A percentile compares a stretch with the other conserved stretches of the same genome.
Evolutionary conservation across 176 grass and related monocot genomes (phyloP).

Genomic region (Triticum turgidum): DNA sequence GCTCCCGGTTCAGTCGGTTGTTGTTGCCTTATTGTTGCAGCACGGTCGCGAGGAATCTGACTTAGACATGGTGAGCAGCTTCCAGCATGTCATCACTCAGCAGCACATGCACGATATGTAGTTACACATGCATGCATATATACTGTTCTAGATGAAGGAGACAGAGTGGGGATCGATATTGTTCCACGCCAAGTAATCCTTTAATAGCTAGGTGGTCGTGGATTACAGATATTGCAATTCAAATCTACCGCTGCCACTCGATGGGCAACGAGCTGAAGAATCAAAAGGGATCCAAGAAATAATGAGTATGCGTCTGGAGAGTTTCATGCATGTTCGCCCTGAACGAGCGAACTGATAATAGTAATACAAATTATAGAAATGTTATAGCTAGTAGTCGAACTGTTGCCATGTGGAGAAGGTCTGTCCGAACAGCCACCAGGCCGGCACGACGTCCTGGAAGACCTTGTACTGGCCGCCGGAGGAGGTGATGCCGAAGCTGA

Average conservation of each 20-base stretch:
- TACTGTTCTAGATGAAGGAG: neutral
- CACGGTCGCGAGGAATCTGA: too few relatives aligned
- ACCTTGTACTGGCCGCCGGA: constrained; percentile 33
- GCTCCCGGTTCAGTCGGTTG: too few relatives aligned
- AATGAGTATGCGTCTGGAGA: neutral
- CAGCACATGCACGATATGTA: too few relatives aligned
- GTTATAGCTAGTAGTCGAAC: constrained; percentile 34
- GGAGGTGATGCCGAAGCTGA: constrained; percentile 50
- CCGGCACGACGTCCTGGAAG: constrained; percentile 30
- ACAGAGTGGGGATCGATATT: too few relatives aligned
- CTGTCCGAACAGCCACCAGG: constrained; percentile 49
- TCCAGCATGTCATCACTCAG: too few relatives aligned
- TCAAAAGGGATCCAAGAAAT: neutral
- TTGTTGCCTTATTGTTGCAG: too few relatives aligned
- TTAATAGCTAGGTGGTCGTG: neutral
- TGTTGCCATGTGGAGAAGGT: constrained; percentile 34
- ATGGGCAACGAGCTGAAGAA: neutral
- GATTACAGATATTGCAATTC: neutral
- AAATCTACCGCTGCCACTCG: neutral
- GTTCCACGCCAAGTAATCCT: neutral
- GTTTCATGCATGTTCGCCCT: neutral
- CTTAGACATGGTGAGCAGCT: too few relatives aligned
- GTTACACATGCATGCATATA: neutral
- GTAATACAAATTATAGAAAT: neutral
- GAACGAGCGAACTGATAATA: neutral